Percentiles rank a stretch among this genome's conserved stretches.
These are phyloP conservation scores for Guadua angustifolia DNA, from an alignment of 176 grass and related monocot genomes.

Conservation along the genomic window DNA sequence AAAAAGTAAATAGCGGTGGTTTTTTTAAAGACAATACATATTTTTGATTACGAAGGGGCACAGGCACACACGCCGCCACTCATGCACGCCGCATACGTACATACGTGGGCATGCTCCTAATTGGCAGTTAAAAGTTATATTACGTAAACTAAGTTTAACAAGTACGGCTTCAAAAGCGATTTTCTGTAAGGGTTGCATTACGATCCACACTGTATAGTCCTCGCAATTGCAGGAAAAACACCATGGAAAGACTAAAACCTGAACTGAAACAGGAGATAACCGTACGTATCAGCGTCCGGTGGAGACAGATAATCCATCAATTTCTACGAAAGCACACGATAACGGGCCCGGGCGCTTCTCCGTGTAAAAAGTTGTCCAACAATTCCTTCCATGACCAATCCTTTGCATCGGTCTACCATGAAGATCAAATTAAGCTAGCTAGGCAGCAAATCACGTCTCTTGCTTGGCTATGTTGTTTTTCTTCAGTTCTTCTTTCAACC, in stretches of 20 bases:
- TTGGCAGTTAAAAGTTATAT: neutral
- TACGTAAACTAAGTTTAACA: neutral
- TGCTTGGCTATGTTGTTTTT: neutral
- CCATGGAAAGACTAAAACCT: neutral
- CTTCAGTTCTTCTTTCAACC: neutral
- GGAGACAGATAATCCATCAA: neutral
- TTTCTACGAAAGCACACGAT: neutral
- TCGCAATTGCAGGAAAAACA: neutral
- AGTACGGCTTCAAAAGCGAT: neutral
- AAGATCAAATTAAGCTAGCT: neutral
- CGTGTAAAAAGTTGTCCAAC: too few species aligned
- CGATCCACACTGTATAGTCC: neutral
- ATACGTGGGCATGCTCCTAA: accelerated
- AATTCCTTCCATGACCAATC: neutral
- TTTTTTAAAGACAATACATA: too few species aligned
- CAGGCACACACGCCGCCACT: too few species aligned
- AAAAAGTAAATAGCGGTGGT: too few species aligned
- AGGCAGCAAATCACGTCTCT: neutral
- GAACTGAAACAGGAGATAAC: too few species aligned
- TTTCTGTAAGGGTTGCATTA: neutral
- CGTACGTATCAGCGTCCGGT: neutral
- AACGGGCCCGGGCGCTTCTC: too few species aligned
- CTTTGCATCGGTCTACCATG: neutral
- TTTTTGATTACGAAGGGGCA: too few species aligned
- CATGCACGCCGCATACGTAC: neutral